Evolutionary conservation across 352 stramenopile genomes (phyloP), one percentile per base, ranked within the genome.

Genomic region (Aphanomyces euteiches): DNA sequence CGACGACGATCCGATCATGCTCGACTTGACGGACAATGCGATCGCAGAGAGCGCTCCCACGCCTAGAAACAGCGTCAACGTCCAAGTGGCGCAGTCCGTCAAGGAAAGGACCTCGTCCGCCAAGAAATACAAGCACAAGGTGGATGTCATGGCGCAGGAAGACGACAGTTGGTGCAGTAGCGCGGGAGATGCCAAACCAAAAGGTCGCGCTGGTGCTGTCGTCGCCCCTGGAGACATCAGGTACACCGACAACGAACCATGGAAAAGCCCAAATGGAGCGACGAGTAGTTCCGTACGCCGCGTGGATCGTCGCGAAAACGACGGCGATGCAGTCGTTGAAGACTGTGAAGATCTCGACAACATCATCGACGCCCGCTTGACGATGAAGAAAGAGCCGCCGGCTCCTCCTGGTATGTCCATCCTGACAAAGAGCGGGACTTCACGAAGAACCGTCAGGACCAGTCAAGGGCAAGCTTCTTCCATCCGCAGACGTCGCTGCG

Each of bases 271-370:
- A 28, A 28, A 28, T 28, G 28, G 28, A 28, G 28, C 28, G 28
- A 28, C 28, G 2, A 28, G 28, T 28, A 28, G 28, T 28, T 28
- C 28, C 0, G 28, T 28, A 28, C 28, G 28, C 28, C 28, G 28
- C 28, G 28, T 28, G 28, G 28, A 28, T 28, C 28, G 28, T 28
- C 28, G 28, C 28, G 2, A 28, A 12, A 19, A 69, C 17, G 63
- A 70, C 21, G 64, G 37, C 17, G 21, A 21, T 19, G 47, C 59
- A 13, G 64, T 70, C 43, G 72, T 89, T 36, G 80, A 87, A 72
- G 78, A 89, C 53, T 82, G 74, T 36, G 82, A 88, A 12, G 77
- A 85, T 34, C 72, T 88, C 39, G 78, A 78, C 48, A 56, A 76
- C 28, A 28, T 28, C 28, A 28, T 43, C 64, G 73, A 47, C 66